A percentile compares a stretch with the other conserved stretches of the same genome.
phyloP scores from a whole-genome alignment of 2,329 filamentous ascomycete genomes.

The Ustilaginoidea virens region DNA sequence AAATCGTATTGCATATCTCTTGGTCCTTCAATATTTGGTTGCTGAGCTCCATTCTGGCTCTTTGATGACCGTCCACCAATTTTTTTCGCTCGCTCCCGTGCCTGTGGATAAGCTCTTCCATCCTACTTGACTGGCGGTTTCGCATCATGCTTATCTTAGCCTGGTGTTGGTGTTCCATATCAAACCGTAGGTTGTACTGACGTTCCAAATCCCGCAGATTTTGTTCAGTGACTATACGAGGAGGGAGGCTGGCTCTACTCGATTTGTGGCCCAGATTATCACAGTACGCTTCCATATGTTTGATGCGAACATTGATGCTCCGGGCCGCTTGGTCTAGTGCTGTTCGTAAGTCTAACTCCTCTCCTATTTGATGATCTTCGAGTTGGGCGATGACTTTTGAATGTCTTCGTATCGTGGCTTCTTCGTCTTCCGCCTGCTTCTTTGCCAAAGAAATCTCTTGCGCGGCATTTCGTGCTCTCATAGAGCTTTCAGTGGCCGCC shows the following conservation, averaged over 20 bases:
- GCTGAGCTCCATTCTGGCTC: conserved; percentile 33
- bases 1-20: conserved; percentile 27
- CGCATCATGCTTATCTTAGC: conserved; percentile 49
- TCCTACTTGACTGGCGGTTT: conserved; percentile 45
- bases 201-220: conserved; percentile 43
- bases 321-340: conserved; percentile 40
- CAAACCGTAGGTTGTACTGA: conserved; percentile 44
- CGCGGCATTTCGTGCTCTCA: conserved; percentile 34
- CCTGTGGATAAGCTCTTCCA: conserved; percentile 40
- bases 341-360: conserved; percentile 42
- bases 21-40: conserved; percentile 33
- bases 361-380: conserved; percentile 45
- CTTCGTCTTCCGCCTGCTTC: conserved; percentile 29
- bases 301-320: conserved; percentile 40
- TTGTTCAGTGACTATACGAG: conserved; percentile 40
- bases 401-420: conserved; percentile 40
- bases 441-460: conserved; percentile 30
- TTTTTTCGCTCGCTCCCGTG: conserved; percentile 36
- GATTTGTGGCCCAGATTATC: conserved; percentile 31
- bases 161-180: conserved; percentile 42
- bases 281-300: conserved; percentile 53
- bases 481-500: conserved; percentile 28
- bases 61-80: conserved; percentile 27
- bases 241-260: conserved; percentile 21
- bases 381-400: conserved; percentile 35